These are phyloP conservation scores for Lepiota venenata DNA, from an alignment of 768 basidiomycete species.

Conservation along the genomic window DNA sequence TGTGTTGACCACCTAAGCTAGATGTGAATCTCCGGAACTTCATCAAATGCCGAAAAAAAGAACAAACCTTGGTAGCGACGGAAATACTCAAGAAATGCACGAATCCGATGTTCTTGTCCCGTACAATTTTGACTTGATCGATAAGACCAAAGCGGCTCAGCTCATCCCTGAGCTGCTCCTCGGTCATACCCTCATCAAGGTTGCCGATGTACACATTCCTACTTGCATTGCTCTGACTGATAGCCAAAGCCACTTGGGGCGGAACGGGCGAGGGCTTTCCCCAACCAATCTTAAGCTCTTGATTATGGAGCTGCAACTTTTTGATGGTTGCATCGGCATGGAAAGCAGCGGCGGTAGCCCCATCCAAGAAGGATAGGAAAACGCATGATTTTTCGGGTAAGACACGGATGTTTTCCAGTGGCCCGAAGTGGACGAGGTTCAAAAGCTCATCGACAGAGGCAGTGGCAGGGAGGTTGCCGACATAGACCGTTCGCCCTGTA, in stretches of 20 bases:
- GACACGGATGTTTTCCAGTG: conserved; percentile 91
- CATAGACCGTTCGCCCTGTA: conserved; percentile 90
- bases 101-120: conserved; percentile 99
- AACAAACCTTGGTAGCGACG: conserved; percentile 95
- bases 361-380: conserved; percentile 97
- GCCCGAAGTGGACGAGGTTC: conserved; percentile 96
- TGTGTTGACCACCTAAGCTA: conserved; percentile 80
- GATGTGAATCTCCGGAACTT: conserved; percentile 3
- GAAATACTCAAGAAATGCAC: conserved; percentile 97
- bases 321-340: conserved; percentile 96
- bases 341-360: conserved; percentile 90
- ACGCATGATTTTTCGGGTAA: conserved; percentile 97
- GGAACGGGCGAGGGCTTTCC: conserved; percentile 92
- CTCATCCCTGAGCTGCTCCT: conserved; percentile 90
- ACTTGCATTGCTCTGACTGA: conserved; percentile 89
- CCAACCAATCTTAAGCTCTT: conserved; percentile 99
- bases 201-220: conserved; percentile 97
- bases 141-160: conserved; percentile 91
- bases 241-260: conserved; percentile 80
- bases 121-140: conserved; percentile 98
- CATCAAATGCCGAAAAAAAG: conserved; percentile 18
- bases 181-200: conserved; percentile 85
- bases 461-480: conserved; percentile 92
- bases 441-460: conserved; percentile 98
- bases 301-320: conserved; percentile 88